Evolutionary conservation across 306 rosid genomes (phyloP).

Genomic region (Trifolium repens): DNA sequence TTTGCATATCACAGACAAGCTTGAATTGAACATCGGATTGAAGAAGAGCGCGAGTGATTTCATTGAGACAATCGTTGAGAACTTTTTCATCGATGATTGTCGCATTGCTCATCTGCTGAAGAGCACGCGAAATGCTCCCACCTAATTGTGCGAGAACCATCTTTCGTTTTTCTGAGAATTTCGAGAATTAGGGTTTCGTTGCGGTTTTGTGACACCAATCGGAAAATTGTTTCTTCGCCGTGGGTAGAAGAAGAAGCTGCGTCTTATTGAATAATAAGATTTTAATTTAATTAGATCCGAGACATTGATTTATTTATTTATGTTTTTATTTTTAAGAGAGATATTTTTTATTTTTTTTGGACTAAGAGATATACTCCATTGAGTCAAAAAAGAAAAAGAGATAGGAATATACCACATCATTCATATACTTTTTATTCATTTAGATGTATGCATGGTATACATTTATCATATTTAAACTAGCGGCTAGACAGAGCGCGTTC

Average conservation of each 20-base stretch:
- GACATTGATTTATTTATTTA: background rate
- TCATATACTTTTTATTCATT: no score
- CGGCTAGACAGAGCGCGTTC: no score
- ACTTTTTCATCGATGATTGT: conserved; percentile 90
- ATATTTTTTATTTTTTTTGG: no score
- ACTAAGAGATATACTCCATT: no score
- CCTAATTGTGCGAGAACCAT: conserved; percentile 94
- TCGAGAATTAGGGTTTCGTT: conserved; percentile 39
- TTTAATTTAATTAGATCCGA: background rate
- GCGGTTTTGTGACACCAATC: background rate
- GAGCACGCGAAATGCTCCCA: conserved; percentile 94
- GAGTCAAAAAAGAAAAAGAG: no score
- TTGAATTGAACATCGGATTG: conserved; percentile 94
- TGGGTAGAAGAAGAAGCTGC: background rate
- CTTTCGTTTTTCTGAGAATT: conserved; percentile 40
- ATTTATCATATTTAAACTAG: no score
- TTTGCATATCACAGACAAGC: conserved; percentile 86
- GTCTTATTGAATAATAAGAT: background rate
- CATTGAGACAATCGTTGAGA: conserved; percentile 81
- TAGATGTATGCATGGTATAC: no score
- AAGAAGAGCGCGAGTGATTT: conserved; percentile 90
- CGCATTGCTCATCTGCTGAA: conserved; percentile 95
- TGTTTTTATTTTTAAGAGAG: background rate
- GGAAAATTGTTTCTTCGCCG: conserved; percentile 2
- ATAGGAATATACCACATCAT: no score